A percentile compares a stretch with the other conserved stretches of the same genome.
Evolutionary conservation across 495 filamentous ascomycete species (phyloP).

Genomic region (Elaphomyces granulatus): DNA sequence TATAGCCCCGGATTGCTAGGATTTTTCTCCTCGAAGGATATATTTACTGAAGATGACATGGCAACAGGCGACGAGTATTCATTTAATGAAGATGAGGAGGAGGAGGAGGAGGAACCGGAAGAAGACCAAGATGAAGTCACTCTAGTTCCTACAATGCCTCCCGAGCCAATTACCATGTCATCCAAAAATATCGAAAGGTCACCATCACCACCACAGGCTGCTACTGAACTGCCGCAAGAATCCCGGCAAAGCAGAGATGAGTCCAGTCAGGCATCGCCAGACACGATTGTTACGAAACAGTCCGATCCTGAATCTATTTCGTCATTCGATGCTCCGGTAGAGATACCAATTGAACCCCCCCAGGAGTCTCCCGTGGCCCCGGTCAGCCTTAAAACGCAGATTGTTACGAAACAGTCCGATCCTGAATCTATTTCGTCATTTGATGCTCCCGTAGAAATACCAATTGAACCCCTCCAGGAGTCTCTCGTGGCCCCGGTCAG

Average conservation of each 20-base stretch:
- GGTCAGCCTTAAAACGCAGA: conserved; percentile 46
- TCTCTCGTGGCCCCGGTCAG: conserved; percentile 22
- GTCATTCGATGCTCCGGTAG: conserved; percentile 35
- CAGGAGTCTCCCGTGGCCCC: conserved; percentile 19
- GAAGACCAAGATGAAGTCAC: conserved; percentile 35
- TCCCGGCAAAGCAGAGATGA: conserved; percentile 19
- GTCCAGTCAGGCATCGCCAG: conserved; percentile 38
- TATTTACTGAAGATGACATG: conserved; percentile 22
- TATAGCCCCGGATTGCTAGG: conserved; percentile 47
- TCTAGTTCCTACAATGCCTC: conserved; percentile 28
- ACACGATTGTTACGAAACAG: conserved; percentile 50
- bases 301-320: conserved; percentile 54
- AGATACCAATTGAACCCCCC: conserved; percentile 21
- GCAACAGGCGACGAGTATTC: conserved; percentile 14
- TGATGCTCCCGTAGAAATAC: conserved; percentile 27
- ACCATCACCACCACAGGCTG: conserved; percentile 1
- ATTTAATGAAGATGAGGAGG: conserved; percentile 13
- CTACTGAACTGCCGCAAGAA: conserved; percentile 10
- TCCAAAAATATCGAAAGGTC: neutral
- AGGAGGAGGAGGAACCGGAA: conserved; percentile 9
- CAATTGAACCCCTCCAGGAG: conserved; percentile 18
- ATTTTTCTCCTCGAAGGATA: conserved; percentile 41
- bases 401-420: conserved; percentile 56
- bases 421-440: conserved; percentile 50
- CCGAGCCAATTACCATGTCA: neutral